Base-by-base conservation (phyloP, 192 early-diverging fungal species). In the Umbelopsis ramanniana region DNA sequence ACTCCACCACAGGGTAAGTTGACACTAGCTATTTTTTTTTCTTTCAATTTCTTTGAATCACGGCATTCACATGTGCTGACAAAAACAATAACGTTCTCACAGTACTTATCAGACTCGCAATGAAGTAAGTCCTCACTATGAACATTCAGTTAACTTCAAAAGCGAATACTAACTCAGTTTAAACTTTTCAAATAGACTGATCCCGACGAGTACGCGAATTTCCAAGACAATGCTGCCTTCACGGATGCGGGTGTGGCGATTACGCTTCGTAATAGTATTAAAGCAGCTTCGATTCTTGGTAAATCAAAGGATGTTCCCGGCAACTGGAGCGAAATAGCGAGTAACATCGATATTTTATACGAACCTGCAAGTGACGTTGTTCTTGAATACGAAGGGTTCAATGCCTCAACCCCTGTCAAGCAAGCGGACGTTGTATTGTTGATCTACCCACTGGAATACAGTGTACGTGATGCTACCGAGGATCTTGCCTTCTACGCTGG, bases 311-410 rank as follows among this genome's bases (percentile, higher is more conserved):
- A 71, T 40, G 72, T 74, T 3, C 72, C 76, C 33, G 14, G 45
- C 43, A 74, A 71, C 33, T 78, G 76, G 76, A 74, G 72, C 35
- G 69, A 67, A 21, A 78, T 78, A 48, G 76, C 76, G 46, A 69
- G 69, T 48, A 70, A 78, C 17, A 78, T 78, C 24, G 35, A 46
- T 0, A 74, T 79, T 21, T 52, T 79, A 7, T 79, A 79, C 57
- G 73, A 79, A 1, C 52, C 43, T 4, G 46, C 73, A 7, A 67
- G 73, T 15, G 55, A 79, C 2, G 63, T 79, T 6, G 66, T 69
- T 3, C 73, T 79, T 21, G 77, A 79, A 63, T 79, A 79, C 57
- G 68, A 79, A 24, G 77, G 77, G 3, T 79, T 79, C 70, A 79
- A 79, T n/a, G 77, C 77, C 4, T 33, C 73, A 9, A 79, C 66